Conservation (phyloP, 2,329 filamentous ascomycete genomes). For the Lachnellula occidentalis region DNA sequence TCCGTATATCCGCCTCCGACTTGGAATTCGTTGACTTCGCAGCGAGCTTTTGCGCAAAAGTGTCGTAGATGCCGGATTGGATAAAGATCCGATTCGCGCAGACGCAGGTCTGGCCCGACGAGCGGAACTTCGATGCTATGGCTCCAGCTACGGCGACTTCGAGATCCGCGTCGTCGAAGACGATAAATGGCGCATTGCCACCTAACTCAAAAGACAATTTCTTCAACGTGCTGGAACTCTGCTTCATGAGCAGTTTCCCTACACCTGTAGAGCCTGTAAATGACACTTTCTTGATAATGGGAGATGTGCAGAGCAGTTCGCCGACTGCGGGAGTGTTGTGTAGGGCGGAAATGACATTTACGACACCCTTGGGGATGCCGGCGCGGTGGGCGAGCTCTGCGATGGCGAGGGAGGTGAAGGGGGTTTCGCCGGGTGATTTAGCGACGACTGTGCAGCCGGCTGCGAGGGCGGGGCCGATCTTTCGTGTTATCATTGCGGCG, state of each 20-base stretch:
- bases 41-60: constrained; percentile 63
- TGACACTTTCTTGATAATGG: constrained; percentile 79
- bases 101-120: constrained; percentile 92
- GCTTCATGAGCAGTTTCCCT: constrained; percentile 79
- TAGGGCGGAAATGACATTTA: constrained; percentile 80
- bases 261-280: constrained; percentile 79
- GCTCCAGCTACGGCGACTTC: constrained; percentile 79
- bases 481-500: constrained; percentile 68
- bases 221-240: constrained; percentile 78
- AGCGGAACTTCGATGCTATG: constrained; percentile 85
- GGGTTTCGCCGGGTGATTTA: constrained; percentile 89
- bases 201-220: constrained; percentile 81
- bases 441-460: constrained; percentile 93
- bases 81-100: constrained; percentile 81
- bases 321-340: constrained; percentile 78
- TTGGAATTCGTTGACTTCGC: constrained; percentile 67
- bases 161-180: constrained; percentile 91
- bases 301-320: constrained; percentile 67
- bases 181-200: constrained; percentile 92
- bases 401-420: constrained; percentile 81
- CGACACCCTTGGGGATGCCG: constrained; percentile 82
- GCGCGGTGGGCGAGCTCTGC: constrained; percentile 82
- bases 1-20: constrained; percentile 70
- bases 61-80: constrained; percentile 71
- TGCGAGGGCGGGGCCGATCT: constrained; percentile 70